Percentiles rank a stretch among this genome's conserved stretches.
Conservation (phyloP, 2,329 filamentous ascomycete species). For the Fusarium virguliforme region DNA sequence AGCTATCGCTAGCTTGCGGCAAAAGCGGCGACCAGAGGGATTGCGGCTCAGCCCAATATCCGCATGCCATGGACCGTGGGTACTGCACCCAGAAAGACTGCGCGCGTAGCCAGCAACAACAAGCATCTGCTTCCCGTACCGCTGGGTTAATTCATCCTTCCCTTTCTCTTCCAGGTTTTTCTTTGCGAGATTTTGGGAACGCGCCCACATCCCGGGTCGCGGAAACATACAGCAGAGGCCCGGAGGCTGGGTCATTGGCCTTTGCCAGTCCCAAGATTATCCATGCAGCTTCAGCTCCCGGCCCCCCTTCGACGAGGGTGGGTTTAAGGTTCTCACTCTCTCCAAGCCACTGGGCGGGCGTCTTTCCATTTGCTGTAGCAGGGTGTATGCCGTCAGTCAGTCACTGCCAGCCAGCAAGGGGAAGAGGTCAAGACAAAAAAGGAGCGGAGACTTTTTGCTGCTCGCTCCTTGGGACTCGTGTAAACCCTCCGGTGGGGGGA, state of each 20-base stretch:
- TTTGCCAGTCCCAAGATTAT: no score
- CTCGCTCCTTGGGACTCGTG: neutral
- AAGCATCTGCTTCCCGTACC: neutral
- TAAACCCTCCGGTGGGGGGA: conserved; percentile 1
- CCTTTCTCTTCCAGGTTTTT: no score
- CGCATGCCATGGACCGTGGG: neutral
- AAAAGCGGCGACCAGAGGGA: conserved; percentile 7
- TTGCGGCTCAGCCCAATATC: conserved; percentile 24
- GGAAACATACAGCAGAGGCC: neutral
- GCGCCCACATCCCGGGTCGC: neutral
- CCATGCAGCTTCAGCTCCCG: conserved; percentile 26
- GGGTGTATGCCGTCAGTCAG: conserved; percentile 1
- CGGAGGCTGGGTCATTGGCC: conserved; percentile 12
- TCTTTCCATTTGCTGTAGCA: conserved; percentile 14
- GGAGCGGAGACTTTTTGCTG: neutral
- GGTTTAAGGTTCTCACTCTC: conserved; percentile 54
- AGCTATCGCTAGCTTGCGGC: neutral
- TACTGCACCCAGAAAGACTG: neutral
- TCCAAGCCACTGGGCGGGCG: conserved; percentile 46
- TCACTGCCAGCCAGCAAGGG: conserved; percentile 5
- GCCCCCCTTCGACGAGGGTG: conserved; percentile 44
- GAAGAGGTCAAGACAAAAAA: neutral
- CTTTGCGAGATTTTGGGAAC: neutral
- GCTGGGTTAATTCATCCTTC: neutral
- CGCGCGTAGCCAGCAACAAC: no score